phyloP scores from a whole-genome alignment of 2,329 filamentous ascomycete genomes.

The Colletotrichum tabaci region DNA sequence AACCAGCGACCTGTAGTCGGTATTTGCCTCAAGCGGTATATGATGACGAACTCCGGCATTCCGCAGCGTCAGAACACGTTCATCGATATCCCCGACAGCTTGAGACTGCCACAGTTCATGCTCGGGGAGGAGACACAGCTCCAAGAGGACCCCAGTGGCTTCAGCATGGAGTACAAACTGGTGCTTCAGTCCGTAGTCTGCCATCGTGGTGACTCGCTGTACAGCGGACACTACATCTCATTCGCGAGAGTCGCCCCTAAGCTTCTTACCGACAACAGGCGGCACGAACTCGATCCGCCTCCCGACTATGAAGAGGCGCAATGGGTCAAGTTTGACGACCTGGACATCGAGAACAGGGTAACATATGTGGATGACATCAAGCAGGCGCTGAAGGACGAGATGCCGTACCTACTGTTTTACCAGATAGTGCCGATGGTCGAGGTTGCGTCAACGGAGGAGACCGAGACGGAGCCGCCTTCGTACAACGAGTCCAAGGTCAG shows the following conservation, averaged over 20 bases:
- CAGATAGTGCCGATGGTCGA: slow-evolving; percentile 92
- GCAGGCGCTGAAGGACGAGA: slow-evolving; percentile 84
- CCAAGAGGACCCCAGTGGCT: slow-evolving; percentile 69
- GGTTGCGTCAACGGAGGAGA: slow-evolving; percentile 66
- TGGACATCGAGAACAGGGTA: slow-evolving; percentile 78
- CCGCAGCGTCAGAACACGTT: slow-evolving; percentile 83
- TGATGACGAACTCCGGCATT: slow-evolving; percentile 77
- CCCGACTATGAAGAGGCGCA: slow-evolving; percentile 79
- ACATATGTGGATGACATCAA: slow-evolving; percentile 83
- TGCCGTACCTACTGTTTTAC: slow-evolving; percentile 95
- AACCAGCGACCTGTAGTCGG: slow-evolving; percentile 88
- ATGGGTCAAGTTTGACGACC: slow-evolving; percentile 95
- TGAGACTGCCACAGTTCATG: slow-evolving; percentile 93
- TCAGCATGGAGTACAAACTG: slow-evolving; percentile 93
- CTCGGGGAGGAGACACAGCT: slow-evolving; percentile 79
- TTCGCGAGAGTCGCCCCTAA: slow-evolving; percentile 83
- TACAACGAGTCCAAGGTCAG: slow-evolving; percentile 68
- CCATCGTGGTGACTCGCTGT: slow-evolving; percentile 86
- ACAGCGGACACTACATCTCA: slow-evolving; percentile 92
- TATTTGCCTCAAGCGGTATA: slow-evolving; percentile 93
- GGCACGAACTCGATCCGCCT: slow-evolving; percentile 69
- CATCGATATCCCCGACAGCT: slow-evolving; percentile 87
- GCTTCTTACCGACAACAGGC: slow-evolving; percentile 72
- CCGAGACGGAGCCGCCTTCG: slow-evolving; percentile 69
- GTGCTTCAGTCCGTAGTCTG: slow-evolving; percentile 93